Percentiles rank a stretch among this genome's conserved stretches.
These are phyloP conservation scores for Blastobotrys proliferans DNA, from an alignment of 1,139 yeast genomes.

Conservation along the genomic window DNA sequence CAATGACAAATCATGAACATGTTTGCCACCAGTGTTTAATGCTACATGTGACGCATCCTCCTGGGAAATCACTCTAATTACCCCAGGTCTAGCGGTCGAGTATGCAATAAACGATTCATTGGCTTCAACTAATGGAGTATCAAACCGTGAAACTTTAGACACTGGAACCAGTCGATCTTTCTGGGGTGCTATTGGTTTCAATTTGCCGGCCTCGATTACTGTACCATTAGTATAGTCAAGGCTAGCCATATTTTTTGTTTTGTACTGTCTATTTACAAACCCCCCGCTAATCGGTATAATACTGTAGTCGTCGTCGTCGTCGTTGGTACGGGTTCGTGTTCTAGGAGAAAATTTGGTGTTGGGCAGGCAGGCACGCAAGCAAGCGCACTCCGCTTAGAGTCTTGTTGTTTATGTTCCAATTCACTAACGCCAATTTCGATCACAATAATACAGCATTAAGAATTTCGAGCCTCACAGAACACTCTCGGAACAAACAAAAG, in stretches of 20 bases:
- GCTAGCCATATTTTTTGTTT: conserved; percentile 9
- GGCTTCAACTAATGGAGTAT: conserved; percentile 29
- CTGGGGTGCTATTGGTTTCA: conserved; percentile 6
- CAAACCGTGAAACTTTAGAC: conserved; percentile 20
- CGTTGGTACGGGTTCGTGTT: no score
- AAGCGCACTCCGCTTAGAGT: no score
- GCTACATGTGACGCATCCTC: conserved; percentile 26
- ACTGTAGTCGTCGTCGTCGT: no score
- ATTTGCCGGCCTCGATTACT: conserved; percentile 7
- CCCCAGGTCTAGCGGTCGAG: conserved; percentile 28
- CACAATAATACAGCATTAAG: no score
- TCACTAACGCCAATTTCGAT: no score
- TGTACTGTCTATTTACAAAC: neutral
- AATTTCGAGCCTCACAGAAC: no score
- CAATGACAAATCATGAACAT: conserved; percentile 11
- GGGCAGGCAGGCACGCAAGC: no score
- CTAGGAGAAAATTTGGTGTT: no score
- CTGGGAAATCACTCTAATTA: conserved; percentile 28
- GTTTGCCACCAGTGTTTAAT: conserved; percentile 11
- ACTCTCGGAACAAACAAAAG: neutral
- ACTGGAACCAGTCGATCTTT: conserved; percentile 23
- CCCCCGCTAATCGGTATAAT: neutral
- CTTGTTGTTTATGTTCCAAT: no score
- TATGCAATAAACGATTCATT: conserved; percentile 32
- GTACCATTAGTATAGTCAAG: conserved; percentile 13